Conservation (phyloP, 768 basidiomycete species). For the Pisolithus sp. region DNA sequence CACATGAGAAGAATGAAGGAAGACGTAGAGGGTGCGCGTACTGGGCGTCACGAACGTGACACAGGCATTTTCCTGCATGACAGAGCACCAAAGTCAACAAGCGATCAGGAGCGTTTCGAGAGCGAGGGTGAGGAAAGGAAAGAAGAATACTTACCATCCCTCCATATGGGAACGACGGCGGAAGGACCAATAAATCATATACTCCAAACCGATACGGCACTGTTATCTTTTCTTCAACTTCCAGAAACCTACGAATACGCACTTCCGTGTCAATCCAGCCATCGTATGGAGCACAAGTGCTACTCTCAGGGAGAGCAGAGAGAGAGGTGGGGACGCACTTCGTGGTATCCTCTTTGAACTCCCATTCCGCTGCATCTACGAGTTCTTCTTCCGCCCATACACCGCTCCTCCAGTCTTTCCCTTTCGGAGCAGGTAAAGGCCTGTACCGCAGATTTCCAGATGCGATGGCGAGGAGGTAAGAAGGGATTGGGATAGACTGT, state of each 20-base stretch:
- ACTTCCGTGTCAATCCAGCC: too few relatives aligned
- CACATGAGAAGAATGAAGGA: background rate
- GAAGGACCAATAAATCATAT: slow-evolving; percentile 85
- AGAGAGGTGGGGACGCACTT: slow-evolving; percentile 34
- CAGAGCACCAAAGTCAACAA: too few relatives aligned
- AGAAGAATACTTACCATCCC: slow-evolving; percentile 54
- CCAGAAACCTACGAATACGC: slow-evolving; percentile 51
- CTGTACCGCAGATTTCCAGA: slow-evolving; percentile 75
- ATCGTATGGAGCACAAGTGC: background rate
- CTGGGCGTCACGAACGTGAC: slow-evolving; percentile 86
- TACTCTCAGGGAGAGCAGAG: background rate
- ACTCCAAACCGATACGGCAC: slow-evolving; percentile 78
- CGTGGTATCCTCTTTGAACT: slow-evolving; percentile 83
- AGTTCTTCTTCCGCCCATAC: slow-evolving; percentile 89
- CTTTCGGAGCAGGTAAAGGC: slow-evolving; percentile 51
- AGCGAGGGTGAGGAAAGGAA: too few relatives aligned
- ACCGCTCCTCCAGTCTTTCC: slow-evolving; percentile 73
- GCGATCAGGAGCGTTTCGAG: too few relatives aligned
- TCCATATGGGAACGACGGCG: slow-evolving; percentile 90
- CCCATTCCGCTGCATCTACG: slow-evolving; percentile 73
- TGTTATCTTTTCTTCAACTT: slow-evolving; percentile 63
- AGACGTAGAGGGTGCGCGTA: slow-evolving; percentile 23
- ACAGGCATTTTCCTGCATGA: slow-evolving; percentile 76
- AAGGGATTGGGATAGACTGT: slow-evolving; percentile 82
- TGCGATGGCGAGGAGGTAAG: slow-evolving; percentile 91